These are phyloP conservation scores for Cymbopogon citratus DNA, from an alignment of 176 grass and related monocot genomes.

Conservation along the genomic window DNA sequence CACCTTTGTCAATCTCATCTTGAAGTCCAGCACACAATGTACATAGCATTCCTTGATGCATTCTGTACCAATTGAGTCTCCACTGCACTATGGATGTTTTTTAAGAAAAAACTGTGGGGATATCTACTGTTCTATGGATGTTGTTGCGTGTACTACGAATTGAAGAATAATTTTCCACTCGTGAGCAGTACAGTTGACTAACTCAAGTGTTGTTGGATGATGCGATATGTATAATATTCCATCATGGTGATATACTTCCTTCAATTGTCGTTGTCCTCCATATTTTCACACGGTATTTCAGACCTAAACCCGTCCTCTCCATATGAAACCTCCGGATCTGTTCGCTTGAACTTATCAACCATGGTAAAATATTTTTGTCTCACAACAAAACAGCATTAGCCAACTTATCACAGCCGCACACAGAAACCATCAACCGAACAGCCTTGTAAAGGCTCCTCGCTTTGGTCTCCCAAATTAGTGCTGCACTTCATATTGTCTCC, in stretches of 20 bases:
- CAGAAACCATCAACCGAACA: too few species aligned
- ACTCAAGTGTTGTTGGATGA: background rate
- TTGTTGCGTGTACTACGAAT: background rate
- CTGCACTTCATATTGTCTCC: too few species aligned
- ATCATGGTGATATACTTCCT: constrained; percentile 19
- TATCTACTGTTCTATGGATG: background rate
- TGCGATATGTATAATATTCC: constrained; percentile 21
- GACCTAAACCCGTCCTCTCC: background rate
- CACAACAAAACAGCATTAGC: background rate
- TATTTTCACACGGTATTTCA: background rate
- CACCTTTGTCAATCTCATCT: constrained; percentile 1
- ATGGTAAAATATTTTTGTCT: too few species aligned
- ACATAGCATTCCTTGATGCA: background rate
- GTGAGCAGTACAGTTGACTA: background rate
- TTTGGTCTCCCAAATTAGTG: too few species aligned
- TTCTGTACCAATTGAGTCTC: background rate
- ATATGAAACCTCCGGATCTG: background rate
- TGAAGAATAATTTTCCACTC: background rate
- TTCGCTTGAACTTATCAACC: background rate
- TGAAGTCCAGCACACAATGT: background rate
- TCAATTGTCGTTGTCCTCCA: background rate
- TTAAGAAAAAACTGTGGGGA: too few species aligned
- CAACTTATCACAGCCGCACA: background rate
- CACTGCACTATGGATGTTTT: background rate
- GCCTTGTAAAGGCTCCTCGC: too few species aligned